Evolutionary conservation across 352 stramenopile species (phyloP), one percentile per base, ranked within the genome.

Genomic region (Phytophthora fragariae): DNA sequence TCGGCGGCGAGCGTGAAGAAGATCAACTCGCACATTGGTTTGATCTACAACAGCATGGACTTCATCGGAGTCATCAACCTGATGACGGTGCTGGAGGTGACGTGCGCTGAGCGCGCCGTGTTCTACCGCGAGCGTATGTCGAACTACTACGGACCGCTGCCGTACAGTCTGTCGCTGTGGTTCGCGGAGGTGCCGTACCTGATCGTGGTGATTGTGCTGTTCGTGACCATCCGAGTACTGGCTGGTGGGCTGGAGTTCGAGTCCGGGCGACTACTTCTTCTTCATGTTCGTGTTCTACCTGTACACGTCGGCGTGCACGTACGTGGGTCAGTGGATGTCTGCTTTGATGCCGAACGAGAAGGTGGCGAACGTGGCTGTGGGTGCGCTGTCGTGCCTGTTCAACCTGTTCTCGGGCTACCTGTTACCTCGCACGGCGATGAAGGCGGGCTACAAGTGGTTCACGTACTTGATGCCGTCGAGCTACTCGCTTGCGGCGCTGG

Each of bases 41-140:
- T 89, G 4, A 89, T 89, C 39, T 89, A 88, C 77, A 91, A 88
- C 72, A 85, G 64, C 19, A 82, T 88, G 77, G 83, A 89, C 53
- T 87, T 89, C 64, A 89, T 91, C 57, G 82, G 82, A 49, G 73
- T 85, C 15, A 77, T 85, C 59, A 81, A 85, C 33, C 52, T 88
- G 39, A 90, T 88, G 79, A 87, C 79, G 9, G 81, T 89, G 62
- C 37, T 91, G 15, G 82, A 90, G 41, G 80, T 86, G 33, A 81
- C 80, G 29, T 88, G 79, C 19, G 61, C 67, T 0, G 80, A 91
- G 62, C 81, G 83, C 10, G 80, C 80, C 1, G 82, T 89, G 61
- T 91, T 83, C 64, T 91, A 91, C 69, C 77, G 80, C 24, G 24
- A 27, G 24, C 24, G 24, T 27, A 27, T 27, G 24, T 27, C 24